phyloP scores from a whole-genome alignment of 345 rosid genomes.

The Leavenworthia alabamica region DNA sequence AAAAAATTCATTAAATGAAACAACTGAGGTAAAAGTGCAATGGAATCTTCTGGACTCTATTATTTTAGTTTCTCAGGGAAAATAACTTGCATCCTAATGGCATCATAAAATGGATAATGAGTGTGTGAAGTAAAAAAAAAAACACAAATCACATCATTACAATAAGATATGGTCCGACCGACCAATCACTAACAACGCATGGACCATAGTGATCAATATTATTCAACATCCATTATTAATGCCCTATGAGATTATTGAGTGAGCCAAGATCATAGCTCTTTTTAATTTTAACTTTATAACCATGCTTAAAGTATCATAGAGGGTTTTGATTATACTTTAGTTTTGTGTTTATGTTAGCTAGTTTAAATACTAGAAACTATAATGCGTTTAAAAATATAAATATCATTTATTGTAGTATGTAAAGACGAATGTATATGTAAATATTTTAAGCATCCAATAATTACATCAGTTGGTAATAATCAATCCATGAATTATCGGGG shows the following conservation, averaged over 20 bases:
- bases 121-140: conserved; percentile 12
- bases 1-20: conserved; percentile 13
- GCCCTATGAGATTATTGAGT: conserved; percentile 21
- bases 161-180: conserved; percentile 26
- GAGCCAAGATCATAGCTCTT: conserved; percentile 20
- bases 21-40: conserved; percentile 20
- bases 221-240: conserved; percentile 31
- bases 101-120: conserved; percentile 15
- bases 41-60: conserved; percentile 1
- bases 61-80: neutral
- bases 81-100: conserved; percentile 14
- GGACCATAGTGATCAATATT: conserved; percentile 31
- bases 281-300: conserved; percentile 11
- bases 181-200: conserved; percentile 31
- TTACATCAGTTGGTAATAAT: neutral
- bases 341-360: neutral
- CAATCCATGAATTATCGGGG: neutral
- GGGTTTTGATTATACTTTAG: too few relatives aligned
- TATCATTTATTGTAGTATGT: neutral
- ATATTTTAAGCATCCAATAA: neutral
- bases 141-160: conserved; percentile 24
- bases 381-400: neutral
- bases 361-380: neutral
- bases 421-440: neutral
- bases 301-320: conserved; percentile 17